phyloP scores from a whole-genome alignment of 805 yeast genomes.

The Ogataea nakhonphanomensis region DNA sequence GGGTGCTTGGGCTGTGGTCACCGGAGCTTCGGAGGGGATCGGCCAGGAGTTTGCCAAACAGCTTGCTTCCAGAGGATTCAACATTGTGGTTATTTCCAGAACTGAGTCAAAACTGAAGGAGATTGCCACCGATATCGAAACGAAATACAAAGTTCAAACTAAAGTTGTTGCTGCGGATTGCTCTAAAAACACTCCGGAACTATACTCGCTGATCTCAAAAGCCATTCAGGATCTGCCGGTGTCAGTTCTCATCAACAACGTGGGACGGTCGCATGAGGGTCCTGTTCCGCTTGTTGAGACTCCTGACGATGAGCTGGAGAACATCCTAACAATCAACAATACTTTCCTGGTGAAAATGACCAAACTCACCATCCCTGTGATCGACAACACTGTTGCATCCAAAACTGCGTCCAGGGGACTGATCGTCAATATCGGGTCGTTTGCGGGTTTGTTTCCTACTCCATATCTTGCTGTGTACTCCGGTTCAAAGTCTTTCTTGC shows the following conservation, averaged over 20 bases:
- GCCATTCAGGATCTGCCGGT: constrained; percentile 54
- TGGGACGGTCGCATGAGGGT: constrained; percentile 90
- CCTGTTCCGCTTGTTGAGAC: constrained; percentile 93
- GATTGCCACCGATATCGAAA: constrained; percentile 59
- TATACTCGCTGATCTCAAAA: constrained; percentile 50
- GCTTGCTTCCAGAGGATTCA: constrained; percentile 81
- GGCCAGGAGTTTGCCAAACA: constrained; percentile 90
- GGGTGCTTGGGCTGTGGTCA: constrained; percentile 88
- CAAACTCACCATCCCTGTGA: constrained; percentile 70
- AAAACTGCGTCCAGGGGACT: constrained; percentile 56
- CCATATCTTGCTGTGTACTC: constrained; percentile 92
- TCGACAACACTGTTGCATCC: constrained; percentile 49
- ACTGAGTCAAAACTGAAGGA: constrained; percentile 71
- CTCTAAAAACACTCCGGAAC: constrained; percentile 53
- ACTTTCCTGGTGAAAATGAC: constrained; percentile 82
- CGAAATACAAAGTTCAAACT: constrained; percentile 59
- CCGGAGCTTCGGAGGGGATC: constrained; percentile 97
- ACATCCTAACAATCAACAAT: constrained; percentile 83
- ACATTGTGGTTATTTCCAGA: constrained; percentile 79
- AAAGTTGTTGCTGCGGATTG: constrained; percentile 76
- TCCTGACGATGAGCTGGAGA: constrained; percentile 63
- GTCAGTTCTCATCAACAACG: constrained; percentile 82
- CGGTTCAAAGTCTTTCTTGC: constrained; percentile 93
- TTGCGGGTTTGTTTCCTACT: constrained; percentile 91
- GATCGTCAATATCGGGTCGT: constrained; percentile 92